These are phyloP conservation scores for Neocallimastix lanati DNA, from an alignment of 192 early-diverging fungal species.

Conservation along the genomic window DNA sequence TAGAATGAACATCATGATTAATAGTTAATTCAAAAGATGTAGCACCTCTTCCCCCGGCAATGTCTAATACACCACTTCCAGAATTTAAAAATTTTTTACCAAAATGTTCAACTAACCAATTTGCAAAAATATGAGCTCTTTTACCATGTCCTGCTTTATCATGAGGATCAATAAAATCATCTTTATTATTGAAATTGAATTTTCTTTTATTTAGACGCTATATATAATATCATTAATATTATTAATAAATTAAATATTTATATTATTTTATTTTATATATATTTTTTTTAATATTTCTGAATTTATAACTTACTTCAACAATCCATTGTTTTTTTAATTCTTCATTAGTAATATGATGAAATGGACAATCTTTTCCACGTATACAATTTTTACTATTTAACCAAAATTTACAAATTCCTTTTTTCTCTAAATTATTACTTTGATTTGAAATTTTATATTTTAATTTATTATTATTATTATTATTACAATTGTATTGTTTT, in stretches of 20 bases:
- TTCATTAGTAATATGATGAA: neutral
- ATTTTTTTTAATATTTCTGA: neutral
- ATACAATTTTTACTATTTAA: neutral
- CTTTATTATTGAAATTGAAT: conserved; percentile 19
- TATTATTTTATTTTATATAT: no score
- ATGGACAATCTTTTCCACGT: neutral
- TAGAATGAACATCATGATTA: conserved; percentile 17
- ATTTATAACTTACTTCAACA: conserved; percentile 7
- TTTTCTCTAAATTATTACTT: neutral
- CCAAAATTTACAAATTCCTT: neutral
- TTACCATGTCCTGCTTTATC: conserved; percentile 11
- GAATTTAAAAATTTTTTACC: conserved; percentile 5
- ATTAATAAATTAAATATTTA: no score
- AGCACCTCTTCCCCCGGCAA: conserved; percentile 35
- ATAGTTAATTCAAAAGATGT: conserved; percentile 21
- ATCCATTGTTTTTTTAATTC: conserved; percentile 12
- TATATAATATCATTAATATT: no score
- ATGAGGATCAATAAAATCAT: conserved; percentile 5
- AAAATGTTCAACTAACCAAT: conserved; percentile 26
- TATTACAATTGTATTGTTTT: neutral
- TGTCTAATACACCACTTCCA: conserved; percentile 25
- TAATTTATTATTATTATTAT: no score
- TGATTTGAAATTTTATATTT: no score
- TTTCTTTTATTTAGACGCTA: conserved; percentile 16
- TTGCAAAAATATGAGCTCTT: conserved; percentile 28